Conservation (phyloP, 768 basidiomycete species). For the Pisolithus sp. region DNA sequence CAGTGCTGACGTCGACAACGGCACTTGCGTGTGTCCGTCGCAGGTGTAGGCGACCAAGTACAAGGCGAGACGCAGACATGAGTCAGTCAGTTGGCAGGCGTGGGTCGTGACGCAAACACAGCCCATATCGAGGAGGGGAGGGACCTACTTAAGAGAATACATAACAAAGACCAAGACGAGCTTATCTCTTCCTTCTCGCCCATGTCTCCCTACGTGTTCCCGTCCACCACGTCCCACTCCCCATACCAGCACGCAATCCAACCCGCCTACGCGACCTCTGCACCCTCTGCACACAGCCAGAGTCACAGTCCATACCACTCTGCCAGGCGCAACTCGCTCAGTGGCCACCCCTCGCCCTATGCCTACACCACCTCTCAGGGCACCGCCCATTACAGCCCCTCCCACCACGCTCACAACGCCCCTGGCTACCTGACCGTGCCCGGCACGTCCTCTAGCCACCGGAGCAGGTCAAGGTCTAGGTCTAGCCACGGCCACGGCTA, state of each 20-base stretch:
- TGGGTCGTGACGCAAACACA: no score
- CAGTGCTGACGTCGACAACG: background rate
- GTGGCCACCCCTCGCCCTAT: slow-evolving; percentile 1
- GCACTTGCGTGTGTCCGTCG: background rate
- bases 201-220: slow-evolving; percentile 22
- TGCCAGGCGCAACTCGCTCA: slow-evolving; percentile 6
- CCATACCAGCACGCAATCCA: slow-evolving; percentile 1
- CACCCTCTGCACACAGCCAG: background rate
- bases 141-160: no score
- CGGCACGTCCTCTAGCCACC: background rate
- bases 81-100: rapidly evolving
- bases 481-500: slow-evolving; percentile 2
- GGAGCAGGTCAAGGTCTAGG: slow-evolving; percentile 15
- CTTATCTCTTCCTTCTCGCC: background rate
- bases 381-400: background rate
- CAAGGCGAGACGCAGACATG: background rate
- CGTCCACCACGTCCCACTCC: slow-evolving; percentile 6
- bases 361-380: background rate
- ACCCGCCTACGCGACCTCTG: slow-evolving; percentile 4
- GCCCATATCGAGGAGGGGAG: no score
- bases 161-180: no score
- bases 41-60: background rate
- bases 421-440: slow-evolving; percentile 9
- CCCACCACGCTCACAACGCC: background rate
- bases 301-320: slow-evolving; percentile 2